Evolutionary conservation across 257 asterid genomes (phyloP).

Genomic region (Gentiana macrophylla): DNA sequence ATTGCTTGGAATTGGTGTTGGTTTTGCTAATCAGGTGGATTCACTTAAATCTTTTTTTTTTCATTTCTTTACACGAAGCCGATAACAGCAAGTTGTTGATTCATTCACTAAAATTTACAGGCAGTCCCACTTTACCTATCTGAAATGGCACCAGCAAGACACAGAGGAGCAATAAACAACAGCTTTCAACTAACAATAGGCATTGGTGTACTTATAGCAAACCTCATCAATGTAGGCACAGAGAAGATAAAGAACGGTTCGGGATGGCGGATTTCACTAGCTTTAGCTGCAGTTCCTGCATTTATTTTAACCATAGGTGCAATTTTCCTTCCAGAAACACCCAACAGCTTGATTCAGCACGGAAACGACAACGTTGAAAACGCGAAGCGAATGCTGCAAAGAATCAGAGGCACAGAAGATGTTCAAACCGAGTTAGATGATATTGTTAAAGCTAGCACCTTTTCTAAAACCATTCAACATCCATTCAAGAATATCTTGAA

Average conservation of each 20-base stretch:
- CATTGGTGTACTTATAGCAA: conserved; percentile 50
- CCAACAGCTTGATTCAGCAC: conserved; percentile 68
- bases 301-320: conserved; percentile 47
- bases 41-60: neutral
- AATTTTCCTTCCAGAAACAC: conserved; percentile 71
- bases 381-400: conserved; percentile 37
- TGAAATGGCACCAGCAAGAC: conserved; percentile 82
- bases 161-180: conserved; percentile 77
- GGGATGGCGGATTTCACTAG: conserved; percentile 79
- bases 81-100: too few relatives aligned
- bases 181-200: conserved; percentile 62
- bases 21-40: conserved; percentile 68
- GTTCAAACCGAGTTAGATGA: conserved; percentile 61
- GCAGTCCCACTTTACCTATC: conserved; percentile 80
- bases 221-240: conserved; percentile 67
- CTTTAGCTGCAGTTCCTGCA: conserved; percentile 72
- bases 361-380: conserved; percentile 15
- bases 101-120: conserved; percentile 18
- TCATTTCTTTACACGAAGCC: neutral
- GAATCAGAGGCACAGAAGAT: conserved; percentile 48
- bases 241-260: conserved; percentile 42
- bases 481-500: conserved; percentile 40
- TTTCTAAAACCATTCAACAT: conserved; percentile 24
- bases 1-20: conserved; percentile 68
- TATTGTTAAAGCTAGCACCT: conserved; percentile 38